Percentiles rank a stretch among this genome's conserved stretches.
Evolutionary conservation across 768 basidiomycete genomes (phyloP).

Genomic region (Leccinum sublutescens): DNA sequence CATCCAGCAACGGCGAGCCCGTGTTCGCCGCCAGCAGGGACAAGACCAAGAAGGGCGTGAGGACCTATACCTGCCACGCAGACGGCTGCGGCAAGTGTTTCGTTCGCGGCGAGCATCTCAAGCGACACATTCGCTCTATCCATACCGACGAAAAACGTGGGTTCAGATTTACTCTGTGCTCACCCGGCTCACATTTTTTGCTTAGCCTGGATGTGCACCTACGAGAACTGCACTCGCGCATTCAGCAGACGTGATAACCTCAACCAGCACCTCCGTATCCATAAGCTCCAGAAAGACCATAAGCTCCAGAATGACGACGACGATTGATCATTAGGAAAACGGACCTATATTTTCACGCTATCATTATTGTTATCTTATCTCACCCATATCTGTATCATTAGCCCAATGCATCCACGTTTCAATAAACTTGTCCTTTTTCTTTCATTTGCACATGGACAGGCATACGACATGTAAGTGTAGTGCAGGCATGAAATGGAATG

Average conservation of each 20-base stretch:
- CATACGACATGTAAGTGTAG: conserved; percentile 10
- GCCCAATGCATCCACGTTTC: neutral
- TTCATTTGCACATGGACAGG: neutral
- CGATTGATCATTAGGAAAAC: neutral
- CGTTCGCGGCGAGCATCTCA: conserved; percentile 75
- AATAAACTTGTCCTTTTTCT: neutral
- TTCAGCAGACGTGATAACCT: conserved; percentile 80
- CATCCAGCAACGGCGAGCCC: conserved; percentile 25
- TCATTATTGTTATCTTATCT: conserved; percentile 18
- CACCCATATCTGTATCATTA: neutral
- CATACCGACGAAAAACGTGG: conserved; percentile 84
- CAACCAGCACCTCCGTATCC: conserved; percentile 69
- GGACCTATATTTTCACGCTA: conserved; percentile 5
- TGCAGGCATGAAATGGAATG: neutral
- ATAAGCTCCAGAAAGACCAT: conserved; percentile 43
- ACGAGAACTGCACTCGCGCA: conserved; percentile 61
- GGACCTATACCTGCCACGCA: conserved; percentile 65
- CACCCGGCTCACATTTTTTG: neutral
- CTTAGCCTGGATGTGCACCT: conserved; percentile 43
- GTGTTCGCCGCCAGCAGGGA: conserved; percentile 27
- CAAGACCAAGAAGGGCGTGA: conserved; percentile 34
- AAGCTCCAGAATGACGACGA: conserved; percentile 20
- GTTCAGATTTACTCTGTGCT: conserved; percentile 30
- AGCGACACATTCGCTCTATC: conserved; percentile 75
- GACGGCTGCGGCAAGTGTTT: conserved; percentile 79